Base-by-base conservation (phyloP, 306 rosid genomes). In the Alnus glutinosa region DNA sequence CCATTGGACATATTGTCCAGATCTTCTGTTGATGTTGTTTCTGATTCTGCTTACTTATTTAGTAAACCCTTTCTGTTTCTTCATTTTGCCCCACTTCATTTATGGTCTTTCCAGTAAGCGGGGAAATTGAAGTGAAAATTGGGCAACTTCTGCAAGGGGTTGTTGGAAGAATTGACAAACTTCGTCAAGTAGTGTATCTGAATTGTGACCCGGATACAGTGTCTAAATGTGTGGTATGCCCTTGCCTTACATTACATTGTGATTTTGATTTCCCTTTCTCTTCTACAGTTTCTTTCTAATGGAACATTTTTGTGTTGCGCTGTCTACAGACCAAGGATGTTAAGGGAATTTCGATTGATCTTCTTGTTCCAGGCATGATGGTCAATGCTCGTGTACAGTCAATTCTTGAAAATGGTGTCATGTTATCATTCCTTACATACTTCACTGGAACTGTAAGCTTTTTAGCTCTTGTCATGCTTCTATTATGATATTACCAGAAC, bases 361-460 rank as follows among this genome's bases (percentile, higher is more conserved):
- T 89, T 78, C 92, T 95, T 73, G 83, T 91, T 76, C 99, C 98
- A 37, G 99, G 98, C 78, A 91, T 93, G 98, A 86, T 95, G 96
- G 89, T 95, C 77, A 87, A 89, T 81, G 98, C 96, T 75, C 87
- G 94, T 71, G 89, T 95, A 61, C 83, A 87, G 87, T 89, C 99
- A 67, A 79, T 90, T 76, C 96, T 95, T 70, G 97, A 91, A 82
- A 93, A 95, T 88, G 99, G 99, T 81, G 89, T 93, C 19, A 84
- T 95, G 96, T 74, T 95, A 80, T 93, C 98, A 73, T 93, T 95
- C 82, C 88, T 95, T 77, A 93, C 94, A 39, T 95, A 95, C 83
- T 95, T 95, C 79, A 90, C 92, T 67, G 99, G 98, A 88, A 93
- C 99, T 73, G 98, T 95, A 88, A 91, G 98, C 85, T 5, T 79